These are phyloP conservation scores for Nakazawaea wyomingensis DNA, from an alignment of 805 yeast species.

Conservation along the genomic window DNA sequence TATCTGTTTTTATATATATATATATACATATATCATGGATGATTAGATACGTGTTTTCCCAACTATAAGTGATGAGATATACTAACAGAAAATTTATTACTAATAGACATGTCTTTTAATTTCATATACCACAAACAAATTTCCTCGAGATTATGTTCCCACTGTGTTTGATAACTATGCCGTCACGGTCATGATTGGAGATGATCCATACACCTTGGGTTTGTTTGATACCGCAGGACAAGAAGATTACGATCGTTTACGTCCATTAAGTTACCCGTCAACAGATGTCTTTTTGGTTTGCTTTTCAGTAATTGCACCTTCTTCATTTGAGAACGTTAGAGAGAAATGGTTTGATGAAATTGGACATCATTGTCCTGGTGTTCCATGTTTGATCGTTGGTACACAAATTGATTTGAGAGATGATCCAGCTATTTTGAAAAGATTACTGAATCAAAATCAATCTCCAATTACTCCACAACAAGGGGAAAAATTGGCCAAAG, in stretches of 20 bases:
- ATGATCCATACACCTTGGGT: constrained; percentile 97
- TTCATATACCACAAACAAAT: constrained; percentile 93
- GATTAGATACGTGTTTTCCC: neutral
- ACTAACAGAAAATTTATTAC: constrained; percentile 11
- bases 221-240: constrained; percentile 98
- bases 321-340: constrained; percentile 93
- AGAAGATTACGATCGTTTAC: constrained; percentile 96
- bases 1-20: constrained; percentile 5
- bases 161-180: constrained; percentile 97
- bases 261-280: constrained; percentile 95
- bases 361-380: constrained; percentile 92
- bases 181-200: constrained; percentile 93
- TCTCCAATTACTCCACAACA: constrained; percentile 79
- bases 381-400: constrained; percentile 94
- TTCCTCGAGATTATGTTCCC: constrained; percentile 97
- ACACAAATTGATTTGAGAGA: constrained; percentile 94
- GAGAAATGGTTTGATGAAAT: constrained; percentile 99
- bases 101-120: constrained; percentile 79
- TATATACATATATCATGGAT: too few species aligned
- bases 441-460: constrained; percentile 85
- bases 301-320: constrained; percentile 94
- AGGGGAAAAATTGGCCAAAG: constrained; percentile 92
- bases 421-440: constrained; percentile 85
- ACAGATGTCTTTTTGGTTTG: constrained; percentile 96
- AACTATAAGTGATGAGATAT: neutral